Evolutionary conservation across 2,329 filamentous ascomycete species (phyloP), one percentile per base, ranked within the genome.

Genomic region (Botrytis fabae): DNA sequence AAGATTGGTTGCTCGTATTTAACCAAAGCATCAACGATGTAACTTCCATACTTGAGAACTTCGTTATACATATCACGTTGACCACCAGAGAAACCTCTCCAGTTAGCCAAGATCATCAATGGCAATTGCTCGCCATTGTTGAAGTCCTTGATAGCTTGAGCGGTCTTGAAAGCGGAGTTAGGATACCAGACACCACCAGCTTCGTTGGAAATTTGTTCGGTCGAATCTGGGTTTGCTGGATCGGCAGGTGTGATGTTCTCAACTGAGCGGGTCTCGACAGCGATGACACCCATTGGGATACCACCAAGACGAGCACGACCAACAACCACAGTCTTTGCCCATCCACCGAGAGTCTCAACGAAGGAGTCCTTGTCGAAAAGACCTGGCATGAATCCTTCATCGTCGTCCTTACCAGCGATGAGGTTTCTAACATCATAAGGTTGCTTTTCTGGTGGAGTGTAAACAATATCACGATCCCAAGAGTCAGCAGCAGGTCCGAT

Each of bases 11-110:
- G 96, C 87, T 99, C 93, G 82, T 94, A 99, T 85, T 98, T 97
- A 87, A 97, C 94, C 65, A 99, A 91, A 72, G 95, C 95, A 81
- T 99, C 96, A 78, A 99, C 96, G 81, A 99, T 99, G 88, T 96
- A 98, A 28, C 95, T 98, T 81, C 96, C 96, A 81, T 99, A 99
- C 88, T 99, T 99, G 84, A 99, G 90, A 25, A 99, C 96, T 85
- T 99, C 96, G 86, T 98, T 98, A 90, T 97, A 99, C 96, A 99
- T 99, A 85, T 99, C 96, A 79, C 95, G 94, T 85, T 99, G 96
- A 77, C 96, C 96, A 86, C 96, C 96, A 78, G 96, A 99, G 93
- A 99, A 99, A 87, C 96, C 96, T 90, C 96, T 92, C 96, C 96
- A 99, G 89, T 99, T 99, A 85, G 96, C 96, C 76, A 99, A 90